Evolutionary conservation across 306 rosid genomes (phyloP), one percentile per base, ranked within the genome.

Genomic region (Acacia confusa): DNA sequence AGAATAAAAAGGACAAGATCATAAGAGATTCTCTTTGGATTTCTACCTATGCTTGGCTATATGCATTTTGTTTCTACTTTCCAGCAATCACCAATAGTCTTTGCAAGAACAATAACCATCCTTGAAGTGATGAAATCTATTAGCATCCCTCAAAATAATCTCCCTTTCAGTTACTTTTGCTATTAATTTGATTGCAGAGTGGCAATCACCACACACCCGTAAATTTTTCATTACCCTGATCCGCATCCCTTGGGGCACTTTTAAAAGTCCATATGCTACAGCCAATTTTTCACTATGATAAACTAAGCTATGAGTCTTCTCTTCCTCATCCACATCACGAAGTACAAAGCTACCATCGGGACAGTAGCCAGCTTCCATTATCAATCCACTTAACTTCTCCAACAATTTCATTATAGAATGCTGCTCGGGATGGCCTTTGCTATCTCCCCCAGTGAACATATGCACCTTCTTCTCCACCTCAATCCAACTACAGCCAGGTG

Each of bases 311-410:
- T 83, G 89, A 75, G 86, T 81, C 85, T 92, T 92, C 85, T 92
- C 97, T 89, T 92, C 97, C 76, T 90, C 92, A 17, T 90, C 97
- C 88, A 92, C 88, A 15, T 92, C 97, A 75, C 89, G 97, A 78
- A 86, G 84, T 53, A 90, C 97, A 89, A 90, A 92, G 70, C 85
- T 90, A 36, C 90, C 84, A 70, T 92, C 97, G 20, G 97, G 94
- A 78, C 78, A 84, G 87, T 92, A 92, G 78, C 92, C 97, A 74
- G 88, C 91, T 83, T 90, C 94, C 85, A 85, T 87, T 74, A 92
- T 78, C 82, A 90, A 65, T 78, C 88, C 89, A 53, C 86, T 85
- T 75, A 92, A 34, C 44, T 41, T 90, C 76, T 90, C 92, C 83
- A 88, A 78, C 87, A 84, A 82, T 84, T 77, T 78, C 87, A 82